Percentiles rank a stretch among this genome's conserved stretches.
phyloP scores from a whole-genome alignment of 78 protist species.

The Cavenderia fasciculata region DNA sequence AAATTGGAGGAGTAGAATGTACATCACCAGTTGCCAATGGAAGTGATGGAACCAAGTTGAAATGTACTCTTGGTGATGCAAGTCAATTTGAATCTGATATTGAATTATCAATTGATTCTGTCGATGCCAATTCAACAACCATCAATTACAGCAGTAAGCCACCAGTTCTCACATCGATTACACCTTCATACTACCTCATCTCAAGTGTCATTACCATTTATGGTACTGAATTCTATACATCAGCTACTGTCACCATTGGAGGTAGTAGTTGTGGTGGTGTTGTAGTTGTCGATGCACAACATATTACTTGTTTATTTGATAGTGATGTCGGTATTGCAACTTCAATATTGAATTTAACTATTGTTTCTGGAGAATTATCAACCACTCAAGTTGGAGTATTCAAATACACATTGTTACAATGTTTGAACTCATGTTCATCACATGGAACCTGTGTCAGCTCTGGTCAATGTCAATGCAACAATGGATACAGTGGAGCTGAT shows the following conservation, averaged over 20 bases:
- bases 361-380: too few species aligned
- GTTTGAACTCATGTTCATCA: neutral
- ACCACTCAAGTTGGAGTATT: neutral
- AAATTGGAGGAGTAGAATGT: neutral
- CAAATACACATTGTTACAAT: neutral
- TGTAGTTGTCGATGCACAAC: too few species aligned
- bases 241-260: neutral
- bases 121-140: too few species aligned
- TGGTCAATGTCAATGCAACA: conserved; percentile 1
- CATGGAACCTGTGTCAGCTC: neutral
- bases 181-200: neutral
- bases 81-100: too few species aligned
- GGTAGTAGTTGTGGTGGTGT: neutral
- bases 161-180: neutral
- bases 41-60: neutral
- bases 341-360: too few species aligned
- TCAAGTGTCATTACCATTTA: neutral
- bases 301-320: too few species aligned
- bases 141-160: too few species aligned
- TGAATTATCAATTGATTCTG: too few species aligned
- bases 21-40: too few species aligned
- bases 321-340: too few species aligned
- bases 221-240: neutral
- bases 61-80: neutral
- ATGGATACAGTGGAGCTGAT: neutral